phyloP scores from a whole-genome alignment of 1,139 yeast genomes.

The Ashbya aceris region DNA sequence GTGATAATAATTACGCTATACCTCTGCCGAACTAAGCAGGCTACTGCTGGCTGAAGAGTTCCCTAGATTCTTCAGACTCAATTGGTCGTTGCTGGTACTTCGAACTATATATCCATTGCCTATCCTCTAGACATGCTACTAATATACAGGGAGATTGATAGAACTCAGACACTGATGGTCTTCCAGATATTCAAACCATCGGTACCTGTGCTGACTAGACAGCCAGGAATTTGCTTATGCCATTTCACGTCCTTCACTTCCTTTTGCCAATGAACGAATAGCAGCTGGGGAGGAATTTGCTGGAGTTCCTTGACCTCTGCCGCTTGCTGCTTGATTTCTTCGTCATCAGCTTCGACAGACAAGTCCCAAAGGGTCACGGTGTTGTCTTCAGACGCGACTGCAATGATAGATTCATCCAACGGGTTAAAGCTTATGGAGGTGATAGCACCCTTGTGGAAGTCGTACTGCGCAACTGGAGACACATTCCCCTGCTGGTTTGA shows the following conservation, averaged over 20 bases:
- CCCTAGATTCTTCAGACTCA: too few relatives aligned
- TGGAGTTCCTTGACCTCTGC: constrained; percentile 65
- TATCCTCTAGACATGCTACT: constrained; percentile 1
- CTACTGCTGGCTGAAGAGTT: too few relatives aligned
- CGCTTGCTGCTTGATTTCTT: constrained; percentile 71
- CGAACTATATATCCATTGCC: not conserved
- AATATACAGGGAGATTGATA: constrained; percentile 1
- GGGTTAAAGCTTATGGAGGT: constrained; percentile 95
- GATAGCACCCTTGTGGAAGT: constrained; percentile 88
- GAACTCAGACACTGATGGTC: constrained; percentile 71
- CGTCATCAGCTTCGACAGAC: constrained; percentile 95
- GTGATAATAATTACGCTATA: too few relatives aligned
- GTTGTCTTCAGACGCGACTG: constrained; percentile 93
- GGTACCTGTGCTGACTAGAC: constrained; percentile 87
- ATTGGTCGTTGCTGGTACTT: too few relatives aligned
- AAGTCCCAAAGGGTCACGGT: constrained; percentile 96
- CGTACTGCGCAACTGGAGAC: constrained; percentile 82
- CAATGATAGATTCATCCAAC: constrained; percentile 86
- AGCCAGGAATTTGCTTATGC: constrained; percentile 96
- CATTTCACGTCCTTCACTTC: constrained; percentile 97
- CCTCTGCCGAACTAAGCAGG: too few relatives aligned
- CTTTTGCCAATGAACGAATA: constrained; percentile 97
- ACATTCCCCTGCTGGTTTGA: constrained; percentile 44
- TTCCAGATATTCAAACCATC: constrained; percentile 95
- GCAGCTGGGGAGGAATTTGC: constrained; percentile 89